Conservation (phyloP, 345 rosid species). For the Brassica cretica region DNA sequence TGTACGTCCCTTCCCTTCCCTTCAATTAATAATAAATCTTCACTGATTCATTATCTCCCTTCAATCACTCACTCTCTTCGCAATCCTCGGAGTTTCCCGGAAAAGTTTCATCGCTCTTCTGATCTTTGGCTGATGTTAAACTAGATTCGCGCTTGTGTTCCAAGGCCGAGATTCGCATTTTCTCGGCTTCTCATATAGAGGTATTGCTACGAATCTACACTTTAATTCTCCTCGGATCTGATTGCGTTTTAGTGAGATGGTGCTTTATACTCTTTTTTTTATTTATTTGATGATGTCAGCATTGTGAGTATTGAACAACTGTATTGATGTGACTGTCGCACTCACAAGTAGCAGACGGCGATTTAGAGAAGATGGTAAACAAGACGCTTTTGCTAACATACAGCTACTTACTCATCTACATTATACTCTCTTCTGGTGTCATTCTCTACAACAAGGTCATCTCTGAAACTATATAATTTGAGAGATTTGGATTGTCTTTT, state of each 20-base stretch:
- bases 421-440: constrained; percentile 85
- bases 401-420: constrained; percentile 75
- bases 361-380: constrained; percentile 52
- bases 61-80: constrained; percentile 6
- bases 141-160: constrained; percentile 31
- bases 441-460: constrained; percentile 87
- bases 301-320: constrained; percentile 24
- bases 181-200: constrained; percentile 13
- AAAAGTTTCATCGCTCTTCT: not conserved
- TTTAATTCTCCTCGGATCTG: constrained; percentile 31
- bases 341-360: constrained; percentile 4
- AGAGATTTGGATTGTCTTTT: not conserved
- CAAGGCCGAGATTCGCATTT: constrained; percentile 32
- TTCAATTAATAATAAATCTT: not conserved
- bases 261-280: not conserved
- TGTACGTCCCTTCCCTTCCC: not conserved
- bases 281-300: constrained; percentile 1
- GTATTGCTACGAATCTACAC: constrained; percentile 1
- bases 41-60: constrained; percentile 5
- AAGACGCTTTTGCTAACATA: constrained; percentile 82
- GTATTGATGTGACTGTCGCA: not conserved
- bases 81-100: not conserved
- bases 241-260: not conserved
- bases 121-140: constrained; percentile 9
- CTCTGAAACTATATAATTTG: not conserved